Evolutionary conservation across 305 asterid species (phyloP), one percentile per base, ranked within the genome.

Genomic region (Nicotiana rustica): DNA sequence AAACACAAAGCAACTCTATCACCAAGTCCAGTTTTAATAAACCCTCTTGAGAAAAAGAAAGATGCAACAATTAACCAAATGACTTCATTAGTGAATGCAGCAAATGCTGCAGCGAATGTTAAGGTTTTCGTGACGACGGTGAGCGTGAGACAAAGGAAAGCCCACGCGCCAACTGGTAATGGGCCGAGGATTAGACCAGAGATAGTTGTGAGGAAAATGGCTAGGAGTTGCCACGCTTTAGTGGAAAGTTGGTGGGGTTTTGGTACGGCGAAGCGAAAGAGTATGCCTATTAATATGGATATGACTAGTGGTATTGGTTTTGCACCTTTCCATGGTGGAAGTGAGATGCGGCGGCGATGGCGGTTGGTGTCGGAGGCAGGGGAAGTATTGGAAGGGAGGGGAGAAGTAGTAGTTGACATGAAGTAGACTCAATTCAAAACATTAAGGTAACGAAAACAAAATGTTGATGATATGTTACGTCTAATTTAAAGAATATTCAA

Each of bases 21-120:
- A 5, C 99, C 99, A 1, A 96, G 92, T 7, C 99, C 98, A 0
- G 99, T 96, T 79, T 96, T 93, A 64, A 93, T 91, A 59, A 96
- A 94, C 17, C 99, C 99, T 33, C 85, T 88, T 1, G 98, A 92
- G 31, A 96, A 89, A 84, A 96, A 96, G 85, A 93, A 96, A 0
- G 99, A 90, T 0, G 77, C 80, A 6, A 94, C 97, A 21, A 96
- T 92, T 4, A 96, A 88, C 99, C 99, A 96, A 25, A 92, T 91
- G 10, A 93, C 97, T 88, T 94, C 97, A 59, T 91, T 92, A 0
- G 93, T 89, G 84, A 94, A 96, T 33, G 99, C 95, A 10, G 91
- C 60, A 83, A 94, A 91, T 0, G 98, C 99, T 6, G 91, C 95
- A 0, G 91, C 66, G 85, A 96, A 96, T 1, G 93, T 82, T 5